These are phyloP conservation scores for Lineolata rhizophorae DNA, from an alignment of 495 filamentous ascomycete species.

Conservation along the genomic window DNA sequence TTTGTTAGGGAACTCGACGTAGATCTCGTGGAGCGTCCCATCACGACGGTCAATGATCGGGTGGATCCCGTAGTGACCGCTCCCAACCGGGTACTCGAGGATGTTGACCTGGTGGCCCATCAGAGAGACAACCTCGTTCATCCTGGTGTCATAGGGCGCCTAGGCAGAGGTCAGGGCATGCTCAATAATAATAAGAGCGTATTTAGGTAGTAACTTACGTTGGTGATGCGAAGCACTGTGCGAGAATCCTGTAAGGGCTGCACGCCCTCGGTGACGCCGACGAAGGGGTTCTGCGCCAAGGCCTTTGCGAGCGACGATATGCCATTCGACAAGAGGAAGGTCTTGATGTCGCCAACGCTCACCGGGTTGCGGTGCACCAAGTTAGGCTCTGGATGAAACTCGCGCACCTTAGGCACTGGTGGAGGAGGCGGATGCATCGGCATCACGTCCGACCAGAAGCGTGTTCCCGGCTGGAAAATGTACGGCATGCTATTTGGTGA, in stretches of 20 bases:
- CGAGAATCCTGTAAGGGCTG: neutral
- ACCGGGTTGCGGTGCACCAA: no score
- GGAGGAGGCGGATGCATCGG: no score
- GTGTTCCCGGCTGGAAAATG: no score
- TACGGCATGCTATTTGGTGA: no score
- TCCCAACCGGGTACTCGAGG: neutral
- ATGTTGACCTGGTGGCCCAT: neutral
- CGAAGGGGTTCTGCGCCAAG: neutral
- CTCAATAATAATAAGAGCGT: neutral
- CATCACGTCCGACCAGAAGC: no score
- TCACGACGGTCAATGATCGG: constrained; percentile 1
- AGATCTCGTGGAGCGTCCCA: neutral
- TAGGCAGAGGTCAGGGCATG: constrained; percentile 1
- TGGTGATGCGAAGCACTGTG: neutral
- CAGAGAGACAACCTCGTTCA: constrained; percentile 1
- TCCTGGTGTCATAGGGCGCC: constrained; percentile 1
- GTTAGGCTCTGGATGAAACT: no score
- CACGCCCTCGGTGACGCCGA: neutral
- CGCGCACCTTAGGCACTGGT: no score
- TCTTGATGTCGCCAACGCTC: no score
- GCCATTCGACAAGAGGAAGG: no score
- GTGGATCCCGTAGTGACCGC: neutral
- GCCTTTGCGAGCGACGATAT: no score
- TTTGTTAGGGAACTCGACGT: neutral
- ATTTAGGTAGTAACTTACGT: neutral